Evolutionary conservation across 306 rosid species (phyloP).

Genomic region (Corylus avellana): DNA sequence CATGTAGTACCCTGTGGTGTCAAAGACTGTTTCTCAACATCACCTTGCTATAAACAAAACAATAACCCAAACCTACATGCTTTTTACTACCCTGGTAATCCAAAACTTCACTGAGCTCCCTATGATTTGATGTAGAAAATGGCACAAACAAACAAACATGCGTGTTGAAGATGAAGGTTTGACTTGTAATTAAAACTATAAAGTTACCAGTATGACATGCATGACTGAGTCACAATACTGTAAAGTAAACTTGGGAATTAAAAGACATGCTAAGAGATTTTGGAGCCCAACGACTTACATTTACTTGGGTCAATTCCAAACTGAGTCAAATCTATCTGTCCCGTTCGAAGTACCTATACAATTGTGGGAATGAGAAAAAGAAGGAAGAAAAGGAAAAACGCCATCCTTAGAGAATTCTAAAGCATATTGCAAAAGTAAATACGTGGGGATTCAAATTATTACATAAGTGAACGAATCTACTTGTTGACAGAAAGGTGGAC

Average conservation of each 20-base stretch:
- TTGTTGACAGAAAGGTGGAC: slow-evolving; percentile 96
- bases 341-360: slow-evolving; percentile 81
- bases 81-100: background rate
- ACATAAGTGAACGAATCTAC: slow-evolving; percentile 92
- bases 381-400: background rate
- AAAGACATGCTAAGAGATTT: slow-evolving; percentile 11
- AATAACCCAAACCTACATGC: background rate
- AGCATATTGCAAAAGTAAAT: slow-evolving; percentile 11
- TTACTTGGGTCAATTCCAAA: slow-evolving; percentile 96
- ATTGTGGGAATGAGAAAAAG: background rate
- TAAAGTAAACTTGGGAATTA: background rate
- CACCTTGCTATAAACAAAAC: background rate
- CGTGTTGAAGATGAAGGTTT: background rate
- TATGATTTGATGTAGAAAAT: background rate
- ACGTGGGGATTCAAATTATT: slow-evolving; percentile 27
- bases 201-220: background rate
- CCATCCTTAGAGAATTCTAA: background rate
- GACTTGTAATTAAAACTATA: background rate
- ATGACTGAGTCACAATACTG: background rate
- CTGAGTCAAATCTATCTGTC: slow-evolving; percentile 91
- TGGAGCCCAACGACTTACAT: slow-evolving; percentile 56
- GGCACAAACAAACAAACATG: background rate
- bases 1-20: background rate
- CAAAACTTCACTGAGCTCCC: background rate
- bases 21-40: background rate